phyloP scores from a whole-genome alignment of 192 early-diverging fungal species.

The Podila horticola region DNA sequence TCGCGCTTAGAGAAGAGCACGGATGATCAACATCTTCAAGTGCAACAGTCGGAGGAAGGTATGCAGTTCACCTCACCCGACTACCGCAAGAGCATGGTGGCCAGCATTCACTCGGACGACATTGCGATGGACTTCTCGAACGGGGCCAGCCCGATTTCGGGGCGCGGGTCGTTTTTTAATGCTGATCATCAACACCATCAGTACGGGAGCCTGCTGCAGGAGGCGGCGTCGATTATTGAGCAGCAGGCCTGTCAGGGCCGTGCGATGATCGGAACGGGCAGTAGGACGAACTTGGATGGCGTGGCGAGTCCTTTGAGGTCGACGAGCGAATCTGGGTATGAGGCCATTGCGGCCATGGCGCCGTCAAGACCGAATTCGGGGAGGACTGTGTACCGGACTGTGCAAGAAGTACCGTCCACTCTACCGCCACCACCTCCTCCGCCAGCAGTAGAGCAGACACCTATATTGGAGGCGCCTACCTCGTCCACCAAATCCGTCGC shows the following conservation, averaged over 20 bases:
- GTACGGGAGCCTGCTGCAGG: constrained; percentile 33
- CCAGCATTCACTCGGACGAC: constrained; percentile 29
- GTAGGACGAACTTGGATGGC: no score
- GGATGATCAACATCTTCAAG: neutral
- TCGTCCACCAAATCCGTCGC: no score
- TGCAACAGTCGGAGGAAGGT: constrained; percentile 1
- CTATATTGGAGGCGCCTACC: no score
- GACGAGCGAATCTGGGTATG: neutral
- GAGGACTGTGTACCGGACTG: no score
- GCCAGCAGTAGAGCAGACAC: no score
- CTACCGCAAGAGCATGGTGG: constrained; percentile 30
- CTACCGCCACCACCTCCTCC: no score
- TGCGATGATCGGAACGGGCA: neutral
- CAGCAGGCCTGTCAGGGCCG: constrained; percentile 4
- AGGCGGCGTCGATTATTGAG: constrained; percentile 32
- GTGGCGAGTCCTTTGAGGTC: neutral
- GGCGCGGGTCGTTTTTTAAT: constrained; percentile 9
- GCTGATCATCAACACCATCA: neutral
- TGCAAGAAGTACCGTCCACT: no score
- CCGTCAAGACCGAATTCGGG: no score
- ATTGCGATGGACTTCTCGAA: constrained; percentile 7
- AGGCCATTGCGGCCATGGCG: no score
- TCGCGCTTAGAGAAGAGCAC: neutral
- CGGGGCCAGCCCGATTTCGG: neutral
- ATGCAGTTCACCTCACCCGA: constrained; percentile 45